phyloP scores from a whole-genome alignment of 257 asterid species.

The Przewalskia tangutica region DNA sequence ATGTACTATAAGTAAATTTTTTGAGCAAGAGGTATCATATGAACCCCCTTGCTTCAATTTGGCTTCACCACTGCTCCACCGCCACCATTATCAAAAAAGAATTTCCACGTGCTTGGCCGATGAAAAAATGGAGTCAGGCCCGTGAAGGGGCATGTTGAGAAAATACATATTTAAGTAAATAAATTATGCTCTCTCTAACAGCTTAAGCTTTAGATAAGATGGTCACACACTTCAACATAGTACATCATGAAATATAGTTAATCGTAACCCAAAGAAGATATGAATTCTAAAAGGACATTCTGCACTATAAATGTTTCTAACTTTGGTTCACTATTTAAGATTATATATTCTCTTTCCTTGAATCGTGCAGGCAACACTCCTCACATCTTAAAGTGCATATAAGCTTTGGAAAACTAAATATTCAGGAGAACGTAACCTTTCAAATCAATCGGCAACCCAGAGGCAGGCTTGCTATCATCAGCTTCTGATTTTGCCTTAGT shows the following conservation, averaged over 20 bases:
- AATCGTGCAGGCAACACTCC: neutral
- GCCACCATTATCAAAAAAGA: too few relatives aligned
- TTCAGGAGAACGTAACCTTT: slow-evolving; percentile 34
- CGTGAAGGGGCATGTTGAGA: too few relatives aligned
- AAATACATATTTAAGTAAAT: too few relatives aligned
- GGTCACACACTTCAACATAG: too few relatives aligned
- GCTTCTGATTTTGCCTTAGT: slow-evolving; percentile 55
- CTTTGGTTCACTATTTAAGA: neutral
- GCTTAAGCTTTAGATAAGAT: too few relatives aligned
- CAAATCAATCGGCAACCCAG: slow-evolving; percentile 53
- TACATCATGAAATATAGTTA: neutral
- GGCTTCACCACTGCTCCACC: neutral
- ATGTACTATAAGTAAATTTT: too few relatives aligned
- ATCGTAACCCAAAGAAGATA: neutral
- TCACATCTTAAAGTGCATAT: neutral
- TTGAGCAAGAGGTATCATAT: neutral
- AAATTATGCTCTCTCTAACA: too few relatives aligned
- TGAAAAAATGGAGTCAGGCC: too few relatives aligned
- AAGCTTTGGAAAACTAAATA: neutral
- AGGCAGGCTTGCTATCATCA: slow-evolving; percentile 36
- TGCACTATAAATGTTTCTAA: neutral
- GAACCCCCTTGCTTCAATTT: neutral
- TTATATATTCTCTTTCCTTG: neutral
- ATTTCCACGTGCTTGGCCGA: too few relatives aligned
- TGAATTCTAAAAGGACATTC: neutral